phyloP scores from a whole-genome alignment of 352 stramenopile species.

The Pilasporangium apinafurcum region DNA sequence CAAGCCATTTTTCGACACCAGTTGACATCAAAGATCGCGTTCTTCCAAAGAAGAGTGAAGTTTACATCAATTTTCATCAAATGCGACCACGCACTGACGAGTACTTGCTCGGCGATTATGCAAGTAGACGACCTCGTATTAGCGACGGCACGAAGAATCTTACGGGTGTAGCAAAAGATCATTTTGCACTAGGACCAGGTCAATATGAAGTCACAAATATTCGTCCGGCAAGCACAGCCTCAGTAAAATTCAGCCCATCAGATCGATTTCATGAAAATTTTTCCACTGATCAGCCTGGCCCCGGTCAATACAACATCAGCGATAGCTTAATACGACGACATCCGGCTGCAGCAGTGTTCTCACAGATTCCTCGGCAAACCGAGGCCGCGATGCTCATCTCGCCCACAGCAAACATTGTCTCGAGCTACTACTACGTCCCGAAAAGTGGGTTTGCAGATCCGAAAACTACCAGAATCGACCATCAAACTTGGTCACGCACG shows the following conservation, averaged over 20 bases:
- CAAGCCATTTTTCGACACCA: conserved; percentile 5
- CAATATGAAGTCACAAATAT: conserved; percentile 41
- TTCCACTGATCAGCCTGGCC: conserved; percentile 24
- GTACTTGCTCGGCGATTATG: conserved; percentile 19
- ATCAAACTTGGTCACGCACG: conserved; percentile 33
- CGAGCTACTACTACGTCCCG: conserved; percentile 55
- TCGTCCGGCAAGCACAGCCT: conserved; percentile 13
- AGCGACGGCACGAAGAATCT: conserved; percentile 1
- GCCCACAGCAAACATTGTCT: conserved; percentile 36
- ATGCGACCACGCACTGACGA: conserved; percentile 21
- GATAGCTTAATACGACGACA: conserved; percentile 24
- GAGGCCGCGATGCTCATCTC: conserved; percentile 18
- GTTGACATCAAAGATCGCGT: conserved; percentile 20
- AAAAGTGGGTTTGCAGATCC: conserved; percentile 22
- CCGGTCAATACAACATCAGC: conserved; percentile 41
- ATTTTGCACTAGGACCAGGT: conserved; percentile 46
- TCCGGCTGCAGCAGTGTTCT: conserved; percentile 34
- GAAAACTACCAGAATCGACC: conserved; percentile 14
- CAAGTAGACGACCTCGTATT: conserved; percentile 10
- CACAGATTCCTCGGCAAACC: conserved; percentile 33
- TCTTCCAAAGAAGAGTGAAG: conserved; percentile 11
- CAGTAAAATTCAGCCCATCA: conserved; percentile 52
- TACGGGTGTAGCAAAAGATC: conserved; percentile 21
- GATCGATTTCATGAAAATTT: conserved; percentile 51
- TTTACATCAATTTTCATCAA: conserved; percentile 46